phyloP scores from a whole-genome alignment of 495 filamentous ascomycete species.

The Aspergillus avenaceus region DNA sequence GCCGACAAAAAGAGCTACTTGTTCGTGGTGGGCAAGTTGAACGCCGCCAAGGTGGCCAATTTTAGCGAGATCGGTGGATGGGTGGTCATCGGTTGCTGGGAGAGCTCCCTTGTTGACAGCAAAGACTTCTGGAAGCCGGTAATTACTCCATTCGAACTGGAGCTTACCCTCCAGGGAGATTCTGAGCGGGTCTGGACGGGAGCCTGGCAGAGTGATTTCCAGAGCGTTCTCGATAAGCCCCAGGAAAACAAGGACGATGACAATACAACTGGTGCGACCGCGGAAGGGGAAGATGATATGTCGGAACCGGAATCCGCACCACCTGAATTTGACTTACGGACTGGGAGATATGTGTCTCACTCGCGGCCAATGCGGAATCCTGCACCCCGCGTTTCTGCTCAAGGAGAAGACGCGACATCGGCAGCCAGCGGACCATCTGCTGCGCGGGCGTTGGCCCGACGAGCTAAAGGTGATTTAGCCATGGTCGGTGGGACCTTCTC shows the following conservation, averaged over 20 bases:
- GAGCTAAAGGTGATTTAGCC: conserved; percentile 67
- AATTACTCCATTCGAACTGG: conserved; percentile 89
- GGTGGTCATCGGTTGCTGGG: conserved; percentile 98
- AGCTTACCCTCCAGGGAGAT: conserved; percentile 66
- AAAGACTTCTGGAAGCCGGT: conserved; percentile 82
- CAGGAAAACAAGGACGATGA: conserved; percentile 19
- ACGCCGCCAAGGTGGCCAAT: conserved; percentile 93
- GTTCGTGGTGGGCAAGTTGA: conserved; percentile 94
- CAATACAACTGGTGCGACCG: conserved; percentile 18
- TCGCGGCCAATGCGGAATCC: conserved; percentile 70
- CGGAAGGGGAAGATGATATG: conserved; percentile 37
- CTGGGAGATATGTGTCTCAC: conserved; percentile 78
- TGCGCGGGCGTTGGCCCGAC: conserved; percentile 49
- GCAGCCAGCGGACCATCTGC: conserved; percentile 26
- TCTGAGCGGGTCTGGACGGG: conserved; percentile 70
- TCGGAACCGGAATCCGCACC: conserved; percentile 67
- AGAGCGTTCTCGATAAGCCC: conserved; percentile 46
- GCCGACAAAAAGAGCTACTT: conserved; percentile 92
- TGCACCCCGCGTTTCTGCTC: conserved; percentile 26
- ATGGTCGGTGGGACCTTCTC: conserved; percentile 77
- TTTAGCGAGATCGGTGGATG: conserved; percentile 92
- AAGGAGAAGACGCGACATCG: conserved; percentile 30
- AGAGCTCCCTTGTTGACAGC: conserved; percentile 82
- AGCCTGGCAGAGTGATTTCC: conserved; percentile 72
- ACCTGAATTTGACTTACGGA: conserved; percentile 89